Conservation (phyloP, 2,329 filamentous ascomycete species). For the Nannizziopsis arthrosporioides region DNA sequence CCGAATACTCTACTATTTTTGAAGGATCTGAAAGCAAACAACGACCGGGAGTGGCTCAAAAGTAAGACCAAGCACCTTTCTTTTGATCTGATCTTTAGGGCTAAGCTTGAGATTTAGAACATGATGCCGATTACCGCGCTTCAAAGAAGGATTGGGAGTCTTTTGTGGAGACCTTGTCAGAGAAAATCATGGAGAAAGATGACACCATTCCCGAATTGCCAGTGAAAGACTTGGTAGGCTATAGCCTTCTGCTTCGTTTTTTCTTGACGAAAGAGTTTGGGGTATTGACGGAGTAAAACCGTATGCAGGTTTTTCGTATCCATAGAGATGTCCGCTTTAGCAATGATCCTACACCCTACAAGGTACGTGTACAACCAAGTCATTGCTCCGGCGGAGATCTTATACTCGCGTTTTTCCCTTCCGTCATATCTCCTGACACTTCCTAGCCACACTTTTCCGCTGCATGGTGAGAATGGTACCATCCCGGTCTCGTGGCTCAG, state of each 20-base stretch:
- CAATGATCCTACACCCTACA: constrained; percentile 77
- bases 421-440: constrained; percentile 13
- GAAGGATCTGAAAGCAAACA: constrained; percentile 47
- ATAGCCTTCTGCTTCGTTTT: not conserved
- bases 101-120: constrained; percentile 40
- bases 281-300: not conserved
- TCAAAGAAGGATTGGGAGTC: constrained; percentile 70
- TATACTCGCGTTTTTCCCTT: not conserved
- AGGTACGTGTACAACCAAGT: constrained; percentile 42
- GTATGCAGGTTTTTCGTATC: constrained; percentile 59
- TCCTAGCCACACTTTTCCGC: constrained; percentile 67
- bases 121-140: constrained; percentile 67
- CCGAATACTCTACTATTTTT: constrained; percentile 54
- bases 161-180: constrained; percentile 61
- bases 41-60: constrained; percentile 54
- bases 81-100: not conserved
- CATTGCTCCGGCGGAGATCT: not conserved
- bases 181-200: constrained; percentile 59
- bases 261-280: not conserved
- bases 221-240: constrained; percentile 60
- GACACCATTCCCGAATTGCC: constrained; percentile 78
- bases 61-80: constrained; percentile 29
- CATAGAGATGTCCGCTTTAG: constrained; percentile 78
- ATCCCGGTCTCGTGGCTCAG: constrained; percentile 7
- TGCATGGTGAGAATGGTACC: constrained; percentile 48